Evolutionary conservation across 345 rosid genomes (phyloP).

Genomic region (Acer saccharum): DNA sequence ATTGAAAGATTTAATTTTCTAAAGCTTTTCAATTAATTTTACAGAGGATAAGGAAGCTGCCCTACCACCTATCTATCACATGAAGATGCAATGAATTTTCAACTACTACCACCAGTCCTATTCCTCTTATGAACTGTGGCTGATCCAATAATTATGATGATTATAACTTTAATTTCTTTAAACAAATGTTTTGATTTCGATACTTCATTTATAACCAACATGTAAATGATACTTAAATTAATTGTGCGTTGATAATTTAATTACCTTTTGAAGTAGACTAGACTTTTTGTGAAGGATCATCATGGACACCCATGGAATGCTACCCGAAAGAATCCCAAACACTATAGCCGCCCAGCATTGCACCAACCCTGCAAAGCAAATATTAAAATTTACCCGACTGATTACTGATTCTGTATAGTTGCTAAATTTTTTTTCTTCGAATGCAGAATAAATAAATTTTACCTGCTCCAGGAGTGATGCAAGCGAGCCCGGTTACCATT

Average conservation of each 20-base stretch:
- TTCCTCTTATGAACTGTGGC: not conserved
- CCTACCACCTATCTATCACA: not conserved
- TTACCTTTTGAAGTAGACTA: conserved; percentile 63
- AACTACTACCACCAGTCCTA: not conserved
- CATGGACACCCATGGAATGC: conserved; percentile 94
- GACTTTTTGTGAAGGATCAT: conserved; percentile 87
- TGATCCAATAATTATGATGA: not conserved
- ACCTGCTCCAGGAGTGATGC: conserved; percentile 97
- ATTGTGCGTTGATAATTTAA: not conserved
- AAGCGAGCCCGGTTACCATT: conserved; percentile 88
- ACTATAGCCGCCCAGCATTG: conserved; percentile 94
- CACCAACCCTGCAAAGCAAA: conserved; percentile 53
- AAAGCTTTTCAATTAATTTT: not conserved
- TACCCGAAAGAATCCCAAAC: conserved; percentile 74
- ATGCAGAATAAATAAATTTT: too few species aligned
- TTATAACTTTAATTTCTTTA: too few species aligned
- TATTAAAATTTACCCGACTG: not conserved
- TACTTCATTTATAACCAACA: too few species aligned
- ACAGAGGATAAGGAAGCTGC: not conserved
- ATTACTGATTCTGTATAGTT: too few species aligned
- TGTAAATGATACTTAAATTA: too few species aligned
- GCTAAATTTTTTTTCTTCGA: too few species aligned
- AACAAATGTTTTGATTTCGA: too few species aligned
- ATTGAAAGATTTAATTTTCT: not conserved
- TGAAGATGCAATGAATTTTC: not conserved